Evolutionary conservation across 2,329 filamentous ascomycete genomes (phyloP), one percentile per base, ranked within the genome.

Genomic region (Periglandula ipomoeae): DNA sequence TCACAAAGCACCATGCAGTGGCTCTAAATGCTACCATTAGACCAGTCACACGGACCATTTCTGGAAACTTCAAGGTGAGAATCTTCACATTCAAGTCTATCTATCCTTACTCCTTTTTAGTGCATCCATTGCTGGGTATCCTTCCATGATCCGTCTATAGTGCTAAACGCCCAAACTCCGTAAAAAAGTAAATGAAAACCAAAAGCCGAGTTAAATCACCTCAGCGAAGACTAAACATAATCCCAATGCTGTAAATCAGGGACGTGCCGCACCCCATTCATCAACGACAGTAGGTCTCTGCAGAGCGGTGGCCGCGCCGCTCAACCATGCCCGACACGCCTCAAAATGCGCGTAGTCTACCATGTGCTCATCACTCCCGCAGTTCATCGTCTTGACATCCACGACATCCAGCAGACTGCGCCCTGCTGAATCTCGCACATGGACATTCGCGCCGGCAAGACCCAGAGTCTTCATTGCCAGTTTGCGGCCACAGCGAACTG

Each of bases 401-500:
- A 71, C 61, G 1, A 76, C 64, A 6, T 72, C 69, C 1, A 79
- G 59, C 7, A 77, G 59, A 37, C 73, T 69, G 3, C 70, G 51
- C 0, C 73, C 71, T 1, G 65, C 61, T 0, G 63, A 64, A 46
- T 78, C 73, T 2, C 72, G 64, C 7, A 62, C 72, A 27, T 73
- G 63, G 1, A 76, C 69, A 26, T 71, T 75, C 10, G 75, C 75
- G 0, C 71, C 70, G 5, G 64, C 55, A n/a, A 69, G 63, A 11
- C 73, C 62, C 10, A 79, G 63, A 7, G 70, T 68, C 11, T 67
- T 68, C 24, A 74, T 61, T 1, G 76, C 76, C 2, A 75, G 66
- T 60, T 78, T 79, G 46, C 73, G 69, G 0, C 77, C 76, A 19
- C 71, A 65, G 3, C 74, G 68, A 2, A 75, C 74, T 0, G 77